Evolutionary conservation across 139 green algal species (phyloP), one percentile per base, ranked within the genome.

Genomic region (Coelastrella sp.): DNA sequence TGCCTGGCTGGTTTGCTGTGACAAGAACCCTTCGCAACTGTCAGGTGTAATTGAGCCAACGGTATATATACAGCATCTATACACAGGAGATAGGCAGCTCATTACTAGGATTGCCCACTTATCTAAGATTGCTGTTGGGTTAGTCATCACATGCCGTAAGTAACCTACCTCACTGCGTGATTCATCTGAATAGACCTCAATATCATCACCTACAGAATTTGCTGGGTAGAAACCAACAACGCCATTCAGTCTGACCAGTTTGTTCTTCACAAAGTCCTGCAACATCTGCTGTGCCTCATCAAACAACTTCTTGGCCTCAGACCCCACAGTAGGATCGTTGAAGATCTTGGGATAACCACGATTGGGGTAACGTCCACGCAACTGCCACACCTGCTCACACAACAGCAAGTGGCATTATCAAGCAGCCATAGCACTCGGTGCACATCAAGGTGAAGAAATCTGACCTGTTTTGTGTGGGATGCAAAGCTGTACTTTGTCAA

Each of bases 321-420:
- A 48, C 3, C 97, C 97, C 40, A 99, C 97, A 2, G 95, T 98
- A 80, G 97, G 91, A 74, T 99, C 97, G 50, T 99, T 98, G 95
- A 99, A 99, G 90, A 99, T 99, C 88, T 98, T 98, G 73, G 97
- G 97, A 88, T 98, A 99, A 79, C 96, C 96, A 57, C 97, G 94
- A 92, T 99, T 99, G 81, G 97, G 97, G 91, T 99, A 99, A 21
- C 97, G 90, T 0, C 97, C 97, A 8, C 97, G 93, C 78, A 99
- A 92, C 92, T 99, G 97, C 97, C 97, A 99, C 71, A 98, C 96
- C 92, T 97, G 89, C 30, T 8, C n/a, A 41, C 62, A 69, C 8
- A 38, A 69, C 30, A 57, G 6, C n/a, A n/a, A n/a, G n/a, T n/a
- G n/a, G n/a, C n/a, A n/a, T n/a, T n/a, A n/a, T n/a, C n/a, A n/a